A percentile compares a stretch with the other conserved stretches of the same genome.
Conservation (phyloP, 257 asterid genomes). For the Gentiana macrophylla region DNA sequence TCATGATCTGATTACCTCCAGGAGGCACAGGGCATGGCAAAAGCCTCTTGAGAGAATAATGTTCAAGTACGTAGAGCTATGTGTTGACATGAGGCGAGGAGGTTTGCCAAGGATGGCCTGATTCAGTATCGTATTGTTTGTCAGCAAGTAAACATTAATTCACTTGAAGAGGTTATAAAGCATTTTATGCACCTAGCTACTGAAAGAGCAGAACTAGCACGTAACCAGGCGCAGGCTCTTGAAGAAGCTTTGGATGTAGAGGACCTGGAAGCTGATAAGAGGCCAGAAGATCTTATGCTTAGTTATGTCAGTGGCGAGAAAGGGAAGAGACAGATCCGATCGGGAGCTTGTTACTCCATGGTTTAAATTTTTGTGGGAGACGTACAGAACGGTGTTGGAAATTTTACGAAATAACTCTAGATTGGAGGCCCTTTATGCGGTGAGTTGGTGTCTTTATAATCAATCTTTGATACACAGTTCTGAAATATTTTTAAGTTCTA, state of each 20-base stretch:
- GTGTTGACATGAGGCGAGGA: slow-evolving; percentile 93
- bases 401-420: slow-evolving; percentile 67
- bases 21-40: slow-evolving; percentile 95
- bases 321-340: slow-evolving; percentile 89
- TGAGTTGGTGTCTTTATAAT: slow-evolving; percentile 14
- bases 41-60: slow-evolving; percentile 73
- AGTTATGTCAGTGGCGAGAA: slow-evolving; percentile 97
- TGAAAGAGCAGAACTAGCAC: slow-evolving; percentile 85
- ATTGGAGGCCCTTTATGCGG: slow-evolving; percentile 67
- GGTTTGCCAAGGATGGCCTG: slow-evolving; percentile 94
- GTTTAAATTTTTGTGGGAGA: slow-evolving; percentile 89
- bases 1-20: slow-evolving; percentile 71
- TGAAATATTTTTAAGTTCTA: too few relatives aligned
- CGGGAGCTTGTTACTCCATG: slow-evolving; percentile 87
- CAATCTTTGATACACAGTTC: too few relatives aligned
- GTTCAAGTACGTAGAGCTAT: slow-evolving; percentile 87
- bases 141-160: slow-evolving; percentile 82
- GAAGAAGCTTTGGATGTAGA: slow-evolving; percentile 90
- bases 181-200: slow-evolving; percentile 92
- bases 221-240: slow-evolving; percentile 67
- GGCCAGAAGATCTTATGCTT: slow-evolving; percentile 94
- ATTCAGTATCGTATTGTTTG: slow-evolving; percentile 89
- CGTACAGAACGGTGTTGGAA: slow-evolving; percentile 74
- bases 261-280: slow-evolving; percentile 85
- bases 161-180: slow-evolving; percentile 90